phyloP scores from a whole-genome alignment of 495 filamentous ascomycete genomes.

The Annulohypoxylon bovei region DNA sequence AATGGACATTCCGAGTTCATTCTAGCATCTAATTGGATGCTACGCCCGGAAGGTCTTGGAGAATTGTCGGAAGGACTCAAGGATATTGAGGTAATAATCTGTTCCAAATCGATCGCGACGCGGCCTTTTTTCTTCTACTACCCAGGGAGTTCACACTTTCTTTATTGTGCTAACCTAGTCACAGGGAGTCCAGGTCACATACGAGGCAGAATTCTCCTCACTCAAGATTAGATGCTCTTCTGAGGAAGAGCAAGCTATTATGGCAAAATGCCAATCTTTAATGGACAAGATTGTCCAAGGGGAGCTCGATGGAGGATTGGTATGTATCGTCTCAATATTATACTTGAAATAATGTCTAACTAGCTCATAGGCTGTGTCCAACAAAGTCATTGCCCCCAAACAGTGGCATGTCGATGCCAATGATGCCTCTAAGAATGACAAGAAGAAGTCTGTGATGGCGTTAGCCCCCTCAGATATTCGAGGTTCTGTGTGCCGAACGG shows the following conservation, averaged over 20 bases:
- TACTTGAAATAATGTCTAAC: background rate
- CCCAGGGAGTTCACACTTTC: background rate
- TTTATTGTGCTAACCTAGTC: conserved; percentile 12
- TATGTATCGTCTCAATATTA: conserved; percentile 20
- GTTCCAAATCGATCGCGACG: background rate
- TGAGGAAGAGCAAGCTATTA: conserved; percentile 29
- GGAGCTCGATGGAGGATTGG: conserved; percentile 28
- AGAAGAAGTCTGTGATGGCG: background rate
- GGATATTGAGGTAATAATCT: conserved; percentile 34
- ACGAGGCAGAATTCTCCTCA: conserved; percentile 39
- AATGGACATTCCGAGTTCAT: conserved; percentile 38
- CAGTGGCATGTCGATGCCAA: background rate
- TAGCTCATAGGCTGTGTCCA: conserved; percentile 1
- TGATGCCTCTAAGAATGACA: background rate
- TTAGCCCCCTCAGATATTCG: conserved; percentile 29
- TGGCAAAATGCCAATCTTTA: conserved; percentile 34
- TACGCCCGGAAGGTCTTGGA: conserved; percentile 44
- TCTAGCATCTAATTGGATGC: conserved; percentile 47
- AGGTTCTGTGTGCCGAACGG: background rate
- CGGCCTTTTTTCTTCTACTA: background rate
- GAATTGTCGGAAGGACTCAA: conserved; percentile 37
- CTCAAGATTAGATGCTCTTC: conserved; percentile 48
- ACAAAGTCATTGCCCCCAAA: background rate
- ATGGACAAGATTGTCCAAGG: conserved; percentile 39
- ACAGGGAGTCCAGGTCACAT: conserved; percentile 45